A percentile compares a stretch with the other conserved stretches of the same genome.
These are phyloP conservation scores for Davidsoniella eucalypti DNA, from an alignment of 2,329 filamentous ascomycete species.

Conservation along the genomic window DNA sequence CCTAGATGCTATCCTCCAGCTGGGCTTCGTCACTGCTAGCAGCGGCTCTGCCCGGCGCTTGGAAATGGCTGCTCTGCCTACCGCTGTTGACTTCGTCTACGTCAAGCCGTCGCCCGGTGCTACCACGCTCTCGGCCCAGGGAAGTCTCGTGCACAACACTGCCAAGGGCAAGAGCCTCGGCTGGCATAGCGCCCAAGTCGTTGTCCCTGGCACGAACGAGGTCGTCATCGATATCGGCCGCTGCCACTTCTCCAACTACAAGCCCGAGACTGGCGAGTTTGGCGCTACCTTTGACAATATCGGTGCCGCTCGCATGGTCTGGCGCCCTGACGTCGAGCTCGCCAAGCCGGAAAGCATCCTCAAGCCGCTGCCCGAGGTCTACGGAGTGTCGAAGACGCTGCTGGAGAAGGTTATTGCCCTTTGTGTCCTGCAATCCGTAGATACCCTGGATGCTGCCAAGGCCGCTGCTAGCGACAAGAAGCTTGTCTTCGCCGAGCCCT, in stretches of 20 bases:
- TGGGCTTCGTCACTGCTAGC: background rate
- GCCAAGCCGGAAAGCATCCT: background rate
- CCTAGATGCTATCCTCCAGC: background rate
- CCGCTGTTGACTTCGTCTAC: slow-evolving; percentile 1
- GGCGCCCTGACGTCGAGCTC: slow-evolving; percentile 1
- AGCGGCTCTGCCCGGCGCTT: background rate
- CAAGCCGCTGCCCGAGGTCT: background rate
- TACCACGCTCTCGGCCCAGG: background rate
- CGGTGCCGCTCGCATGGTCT: background rate
- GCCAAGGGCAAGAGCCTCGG: slow-evolving; percentile 2
- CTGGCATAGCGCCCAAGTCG: background rate
- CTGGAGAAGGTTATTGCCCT: slow-evolving; percentile 1
- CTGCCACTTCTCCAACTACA: slow-evolving; percentile 1
- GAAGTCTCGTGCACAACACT: background rate
- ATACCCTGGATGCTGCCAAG: background rate
- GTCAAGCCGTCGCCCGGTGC: background rate
- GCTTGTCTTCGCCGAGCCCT: background rate
- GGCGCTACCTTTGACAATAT: background rate
- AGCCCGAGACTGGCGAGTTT: background rate
- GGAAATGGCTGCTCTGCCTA: background rate
- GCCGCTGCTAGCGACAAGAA: background rate
- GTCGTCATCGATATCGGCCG: background rate
- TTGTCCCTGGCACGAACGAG: background rate
- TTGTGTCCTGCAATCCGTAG: background rate
- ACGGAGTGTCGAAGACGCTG: background rate